Conservation (phyloP, 2,329 filamentous ascomycete genomes). For the Cytospora piceicola region DNA sequence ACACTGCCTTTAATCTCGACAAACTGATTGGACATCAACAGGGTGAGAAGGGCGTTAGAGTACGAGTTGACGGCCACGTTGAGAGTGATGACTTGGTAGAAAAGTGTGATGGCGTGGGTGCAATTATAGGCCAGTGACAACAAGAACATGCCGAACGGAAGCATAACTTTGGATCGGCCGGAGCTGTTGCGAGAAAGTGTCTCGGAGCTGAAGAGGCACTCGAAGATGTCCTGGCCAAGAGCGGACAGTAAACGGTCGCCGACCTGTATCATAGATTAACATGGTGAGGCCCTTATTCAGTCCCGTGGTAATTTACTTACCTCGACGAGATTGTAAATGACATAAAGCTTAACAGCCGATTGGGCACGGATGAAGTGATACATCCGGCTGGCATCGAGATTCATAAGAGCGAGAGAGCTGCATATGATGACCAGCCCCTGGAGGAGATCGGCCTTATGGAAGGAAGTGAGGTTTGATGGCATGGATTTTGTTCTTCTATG, state of each 20-base stretch:
- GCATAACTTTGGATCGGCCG: conserved; percentile 86
- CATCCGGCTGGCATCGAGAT: conserved; percentile 93
- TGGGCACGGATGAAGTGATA: conserved; percentile 97
- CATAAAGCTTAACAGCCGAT: conserved; percentile 96
- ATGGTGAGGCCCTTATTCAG: background rate
- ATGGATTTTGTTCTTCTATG: conserved; percentile 81
- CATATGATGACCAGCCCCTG: conserved; percentile 87
- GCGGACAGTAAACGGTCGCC: conserved; percentile 88
- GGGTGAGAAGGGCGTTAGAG: conserved; percentile 89
- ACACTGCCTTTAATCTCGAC: conserved; percentile 98
- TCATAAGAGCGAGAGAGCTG: conserved; percentile 84
- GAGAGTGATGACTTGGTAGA: conserved; percentile 96
- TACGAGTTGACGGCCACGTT: conserved; percentile 99
- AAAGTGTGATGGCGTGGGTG: conserved; percentile 82
- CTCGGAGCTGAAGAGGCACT: conserved; percentile 92
- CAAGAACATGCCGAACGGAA: conserved; percentile 89
- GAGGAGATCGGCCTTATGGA: conserved; percentile 93
- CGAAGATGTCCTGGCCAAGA: conserved; percentile 91
- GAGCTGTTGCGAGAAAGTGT: conserved; percentile 85
- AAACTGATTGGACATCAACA: conserved; percentile 96
- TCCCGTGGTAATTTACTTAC: conserved; percentile 42
- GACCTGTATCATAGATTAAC: conserved; percentile 49
- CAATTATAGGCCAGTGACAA: conserved; percentile 88
- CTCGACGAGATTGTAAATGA: conserved; percentile 97
- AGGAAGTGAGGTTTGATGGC: conserved; percentile 81